Conservation (phyloP, 176 grass and related monocot species). For the Aechmea fasciata region DNA sequence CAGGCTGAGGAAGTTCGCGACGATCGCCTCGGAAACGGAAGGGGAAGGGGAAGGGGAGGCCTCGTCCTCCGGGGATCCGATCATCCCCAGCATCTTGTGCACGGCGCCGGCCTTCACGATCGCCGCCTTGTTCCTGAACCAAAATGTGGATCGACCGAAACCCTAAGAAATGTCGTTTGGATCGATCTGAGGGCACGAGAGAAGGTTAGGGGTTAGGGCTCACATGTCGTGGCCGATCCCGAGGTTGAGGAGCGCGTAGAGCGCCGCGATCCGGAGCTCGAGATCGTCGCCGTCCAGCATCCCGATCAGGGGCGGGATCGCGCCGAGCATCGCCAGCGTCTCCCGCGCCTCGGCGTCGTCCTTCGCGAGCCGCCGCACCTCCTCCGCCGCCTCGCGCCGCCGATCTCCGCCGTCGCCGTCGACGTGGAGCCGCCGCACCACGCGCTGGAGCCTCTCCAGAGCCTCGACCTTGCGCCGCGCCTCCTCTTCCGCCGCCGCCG, state of each 20-base stretch:
- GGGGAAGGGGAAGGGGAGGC: not conserved
- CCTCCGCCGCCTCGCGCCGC: constrained; percentile 36
- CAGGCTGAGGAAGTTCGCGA: constrained; percentile 88
- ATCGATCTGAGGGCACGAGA: not conserved
- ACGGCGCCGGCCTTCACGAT: constrained; percentile 83
- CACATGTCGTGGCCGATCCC: constrained; percentile 88
- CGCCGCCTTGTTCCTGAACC: constrained; percentile 72
- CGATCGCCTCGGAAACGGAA: constrained; percentile 38
- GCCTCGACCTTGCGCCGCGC: constrained; percentile 35
- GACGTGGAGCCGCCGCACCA: constrained; percentile 29
- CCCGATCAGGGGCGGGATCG: constrained; percentile 69
- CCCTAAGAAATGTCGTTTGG: not conserved
- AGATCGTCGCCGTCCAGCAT: constrained; percentile 39
- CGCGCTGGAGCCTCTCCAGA: constrained; percentile 23
- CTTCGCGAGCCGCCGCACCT: constrained; percentile 66
- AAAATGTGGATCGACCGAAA: constrained; percentile 1
- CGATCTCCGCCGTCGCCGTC: not conserved
- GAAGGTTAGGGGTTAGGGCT: constrained; percentile 15
- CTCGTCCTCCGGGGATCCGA: constrained; percentile 4
- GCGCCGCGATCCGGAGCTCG: constrained; percentile 31
- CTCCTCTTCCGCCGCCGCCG: constrained; percentile 22
- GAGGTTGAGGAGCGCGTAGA: constrained; percentile 88
- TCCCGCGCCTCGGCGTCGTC: constrained; percentile 64
- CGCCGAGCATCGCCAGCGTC: constrained; percentile 76
- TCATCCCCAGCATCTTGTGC: constrained; percentile 86